Base-by-base conservation (phyloP, 2,329 filamentous ascomycete species). In the Trichoderma semiorbis region DNA sequence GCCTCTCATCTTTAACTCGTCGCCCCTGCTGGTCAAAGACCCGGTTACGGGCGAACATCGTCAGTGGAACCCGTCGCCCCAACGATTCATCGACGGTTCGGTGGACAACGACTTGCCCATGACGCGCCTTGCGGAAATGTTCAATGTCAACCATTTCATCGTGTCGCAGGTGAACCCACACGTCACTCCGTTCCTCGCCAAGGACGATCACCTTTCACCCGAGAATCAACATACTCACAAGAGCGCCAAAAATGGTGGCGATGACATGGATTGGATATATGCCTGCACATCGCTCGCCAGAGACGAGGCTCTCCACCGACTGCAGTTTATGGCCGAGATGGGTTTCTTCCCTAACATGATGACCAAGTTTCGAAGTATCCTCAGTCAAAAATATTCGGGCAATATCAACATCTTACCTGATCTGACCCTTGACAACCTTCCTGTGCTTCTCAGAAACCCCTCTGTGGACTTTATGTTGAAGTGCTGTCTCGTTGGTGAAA, bases 141-240 rank as follows among this genome's bases (percentile, higher is more conserved):
- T 98, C 85, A 97, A 98, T 78, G 95, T 98, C 79, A 98, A 98
- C 78, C 95, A 98, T 79, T 98, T 98, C 78, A 98, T 98, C 75
- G 95, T 98, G 21, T 97, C 94, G 0, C 95, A 98, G 79, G 94
- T 98, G 65, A 98, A 98, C 77, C 95, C 95, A 0, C 95, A 98
- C 77, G 93, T 98, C 10, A 89, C 97, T 0, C 93, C 94, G 0
- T 97, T 98, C 77, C 83, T 98, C 18, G 85, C 89, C 18, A 92
- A 91, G 75, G 93, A 97, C 72, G 92, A 94, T 73, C 86, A 87
- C 30, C 80, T 87, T 1, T 81, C 82, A 7, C 83, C 85, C 3
- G 75, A 79, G 0, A 70, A 74, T 39, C 76, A 75, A 6, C 77
- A 79, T 6, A 77, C 80, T 30, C 72, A 74, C 14, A 69, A 30